A percentile compares a stretch with the other conserved stretches of the same genome.
Evolutionary conservation across 768 basidiomycete genomes (phyloP).

Genomic region (Hericium alpestre): DNA sequence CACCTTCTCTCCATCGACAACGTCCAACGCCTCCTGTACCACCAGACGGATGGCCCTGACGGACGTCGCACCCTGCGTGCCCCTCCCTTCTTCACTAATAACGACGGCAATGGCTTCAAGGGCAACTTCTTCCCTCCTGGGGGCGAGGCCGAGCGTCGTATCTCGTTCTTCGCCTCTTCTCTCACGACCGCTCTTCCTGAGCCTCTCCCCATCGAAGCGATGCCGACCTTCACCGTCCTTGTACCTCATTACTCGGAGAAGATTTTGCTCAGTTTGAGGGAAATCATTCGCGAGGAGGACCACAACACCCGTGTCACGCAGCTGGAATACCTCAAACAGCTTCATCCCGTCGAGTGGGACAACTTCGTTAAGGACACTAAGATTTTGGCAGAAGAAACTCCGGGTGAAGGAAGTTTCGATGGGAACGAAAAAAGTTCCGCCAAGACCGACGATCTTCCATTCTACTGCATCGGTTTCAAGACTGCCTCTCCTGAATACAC

Average conservation of each 20-base stretch:
- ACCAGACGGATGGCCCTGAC: constrained; percentile 86
- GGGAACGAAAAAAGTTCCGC: constrained; percentile 54
- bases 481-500: constrained; percentile 98
- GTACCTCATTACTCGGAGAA: constrained; percentile 99
- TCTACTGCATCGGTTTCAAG: constrained; percentile 99
- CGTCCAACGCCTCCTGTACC: constrained; percentile 93
- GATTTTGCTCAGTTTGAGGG: constrained; percentile 89
- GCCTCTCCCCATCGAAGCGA: constrained; percentile 90
- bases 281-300: constrained; percentile 98
- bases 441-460: constrained; percentile 89
- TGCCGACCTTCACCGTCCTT: constrained; percentile 99
- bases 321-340: constrained; percentile 94
- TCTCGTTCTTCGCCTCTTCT: constrained; percentile 98
- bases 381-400: constrained; percentile 89
- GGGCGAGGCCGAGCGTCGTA: constrained; percentile 93
- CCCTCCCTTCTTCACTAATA: constrained; percentile 96
- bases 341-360: constrained; percentile 98
- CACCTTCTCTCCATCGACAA: constrained; percentile 96
- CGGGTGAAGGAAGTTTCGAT: constrained; percentile 6
- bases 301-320: constrained; percentile 93
- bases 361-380: constrained; percentile 99
- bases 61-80: constrained; percentile 89
- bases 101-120: constrained; percentile 59
- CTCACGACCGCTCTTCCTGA: constrained; percentile 93
- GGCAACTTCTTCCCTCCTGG: constrained; percentile 87